Evolutionary conservation across 116 monocot genomes (phyloP), one percentile per base, ranked within the genome.

Genomic region (Iris pallida): DNA sequence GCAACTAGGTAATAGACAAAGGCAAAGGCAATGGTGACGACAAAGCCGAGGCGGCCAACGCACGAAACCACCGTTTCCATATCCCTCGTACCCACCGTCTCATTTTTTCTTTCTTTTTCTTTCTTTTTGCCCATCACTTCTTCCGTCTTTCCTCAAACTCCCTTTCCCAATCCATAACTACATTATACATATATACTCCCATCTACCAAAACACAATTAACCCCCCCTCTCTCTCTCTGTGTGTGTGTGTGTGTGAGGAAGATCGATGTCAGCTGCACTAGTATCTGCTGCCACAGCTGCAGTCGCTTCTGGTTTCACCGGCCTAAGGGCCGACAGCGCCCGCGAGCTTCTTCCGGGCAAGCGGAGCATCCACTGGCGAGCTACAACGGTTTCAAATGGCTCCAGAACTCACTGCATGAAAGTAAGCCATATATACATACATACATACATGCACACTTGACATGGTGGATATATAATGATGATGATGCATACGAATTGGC

Each of bases 391-490:
- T 42, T 78, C 81, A 11, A 83, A 83, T 73, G 84, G 88, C 42
- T 84, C 76, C 54, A 87, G 73, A 61, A 45, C 51, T 60, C 57
- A 65, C 60, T 91, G 87, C 80, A 91, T 91, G 91, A 81, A 91
- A 87, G 91, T 87, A 67, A 42, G 16, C 17, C 19, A 12, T 14
- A 51, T 51, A 7, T 51, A 51, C 13, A 13, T 20, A 12, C 47
- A 49, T 20, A 16, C 42, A 61, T 5, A 61, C 10, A n/a, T n/a
- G n/a, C n/a, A n/a, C n/a, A n/a, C 47, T 48, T 48, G 9, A 48
- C 5, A 9, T 57, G 57, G 57, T 57, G 18, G 18, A 54, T 14
- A 54, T 9, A 54, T 54, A 12, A 14, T 54, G 54, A 5, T 54
- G 54, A n/a, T 7, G 49, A 13, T 51, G 49, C 0, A 51, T 51